phyloP scores from a whole-genome alignment of 2,329 filamentous ascomycete species.

The Beauveria varroae region DNA sequence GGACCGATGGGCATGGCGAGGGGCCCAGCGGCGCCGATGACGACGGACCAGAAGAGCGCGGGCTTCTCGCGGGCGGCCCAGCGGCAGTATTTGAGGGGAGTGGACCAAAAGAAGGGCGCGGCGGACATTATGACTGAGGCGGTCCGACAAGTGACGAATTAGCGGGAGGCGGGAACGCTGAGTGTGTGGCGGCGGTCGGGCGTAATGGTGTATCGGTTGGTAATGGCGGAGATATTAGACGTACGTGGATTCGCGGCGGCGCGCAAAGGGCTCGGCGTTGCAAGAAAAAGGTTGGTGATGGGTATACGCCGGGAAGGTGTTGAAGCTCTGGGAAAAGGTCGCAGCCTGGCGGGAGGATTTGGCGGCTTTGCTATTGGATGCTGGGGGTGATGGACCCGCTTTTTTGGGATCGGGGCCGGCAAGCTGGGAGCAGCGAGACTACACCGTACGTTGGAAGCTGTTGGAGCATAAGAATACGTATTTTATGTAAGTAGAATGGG shows the following conservation, averaged over 20 bases:
- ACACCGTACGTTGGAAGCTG: background rate
- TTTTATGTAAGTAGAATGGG: background rate
- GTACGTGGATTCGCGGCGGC: background rate
- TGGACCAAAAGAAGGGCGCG: slow-evolving; percentile 71
- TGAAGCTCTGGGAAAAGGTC: slow-evolving; percentile 10
- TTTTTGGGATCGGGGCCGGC: background rate
- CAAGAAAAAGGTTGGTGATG: background rate
- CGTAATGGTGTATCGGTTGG: too few species aligned
- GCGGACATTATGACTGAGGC: slow-evolving; percentile 43
- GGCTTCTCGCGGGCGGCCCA: slow-evolving; percentile 87
- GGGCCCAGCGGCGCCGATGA: slow-evolving; percentile 68
- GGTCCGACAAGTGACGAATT: background rate
- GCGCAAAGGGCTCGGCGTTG: background rate
- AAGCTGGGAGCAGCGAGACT: background rate
- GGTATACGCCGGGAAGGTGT: background rate
- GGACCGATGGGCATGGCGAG: slow-evolving; percentile 63
- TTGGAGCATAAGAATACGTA: too few species aligned
- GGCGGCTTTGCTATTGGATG: background rate
- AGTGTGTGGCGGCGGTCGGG: background rate
- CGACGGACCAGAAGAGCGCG: slow-evolving; percentile 80
- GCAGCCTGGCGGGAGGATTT: slow-evolving; percentile 6
- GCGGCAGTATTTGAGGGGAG: slow-evolving; percentile 75
- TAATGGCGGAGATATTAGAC: background rate
- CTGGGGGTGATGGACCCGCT: background rate
- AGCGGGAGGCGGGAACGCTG: background rate